phyloP scores from a whole-genome alignment of 345 rosid species.

The Bretschneidera sinensis region DNA sequence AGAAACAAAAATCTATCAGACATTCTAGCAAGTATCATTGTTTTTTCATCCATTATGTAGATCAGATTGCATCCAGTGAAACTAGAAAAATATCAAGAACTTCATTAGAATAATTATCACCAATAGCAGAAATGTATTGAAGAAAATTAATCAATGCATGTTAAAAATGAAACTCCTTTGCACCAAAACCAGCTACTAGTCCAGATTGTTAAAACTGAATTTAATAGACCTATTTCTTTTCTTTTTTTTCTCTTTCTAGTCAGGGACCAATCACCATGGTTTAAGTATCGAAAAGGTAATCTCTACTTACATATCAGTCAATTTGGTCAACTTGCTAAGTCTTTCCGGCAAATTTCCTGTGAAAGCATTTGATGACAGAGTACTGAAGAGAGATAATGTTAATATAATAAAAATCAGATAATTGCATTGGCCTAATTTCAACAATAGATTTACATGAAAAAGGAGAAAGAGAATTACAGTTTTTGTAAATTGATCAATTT shows the following conservation, averaged over 20 bases:
- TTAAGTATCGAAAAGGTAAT: too few relatives aligned
- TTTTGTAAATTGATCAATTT: slow-evolving; percentile 51
- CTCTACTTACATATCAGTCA: slow-evolving; percentile 67
- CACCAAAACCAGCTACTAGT: not conserved
- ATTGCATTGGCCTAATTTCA: not conserved
- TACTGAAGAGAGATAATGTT: slow-evolving; percentile 31
- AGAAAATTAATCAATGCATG: too few relatives aligned
- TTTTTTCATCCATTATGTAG: not conserved
- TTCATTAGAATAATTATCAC: not conserved
- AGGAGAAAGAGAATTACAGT: slow-evolving; percentile 39
- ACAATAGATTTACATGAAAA: slow-evolving; percentile 7
- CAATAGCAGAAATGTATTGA: not conserved
- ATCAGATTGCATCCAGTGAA: not conserved
- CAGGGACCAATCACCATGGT: too few relatives aligned
- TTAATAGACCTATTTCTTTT: too few relatives aligned
- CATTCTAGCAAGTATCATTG: too few relatives aligned
- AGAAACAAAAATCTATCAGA: slow-evolving; percentile 18
- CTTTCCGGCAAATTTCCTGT: slow-evolving; percentile 53
- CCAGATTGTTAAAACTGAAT: too few relatives aligned
- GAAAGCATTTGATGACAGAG: slow-evolving; percentile 65
- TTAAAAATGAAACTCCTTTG: not conserved
- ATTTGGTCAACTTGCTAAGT: slow-evolving; percentile 51
- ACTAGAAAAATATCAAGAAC: not conserved
- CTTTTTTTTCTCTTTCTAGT: too few relatives aligned
- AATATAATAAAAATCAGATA: not conserved